Base-by-base conservation (phyloP, 805 yeast genomes). In the Torulaspora microellipsoides region DNA sequence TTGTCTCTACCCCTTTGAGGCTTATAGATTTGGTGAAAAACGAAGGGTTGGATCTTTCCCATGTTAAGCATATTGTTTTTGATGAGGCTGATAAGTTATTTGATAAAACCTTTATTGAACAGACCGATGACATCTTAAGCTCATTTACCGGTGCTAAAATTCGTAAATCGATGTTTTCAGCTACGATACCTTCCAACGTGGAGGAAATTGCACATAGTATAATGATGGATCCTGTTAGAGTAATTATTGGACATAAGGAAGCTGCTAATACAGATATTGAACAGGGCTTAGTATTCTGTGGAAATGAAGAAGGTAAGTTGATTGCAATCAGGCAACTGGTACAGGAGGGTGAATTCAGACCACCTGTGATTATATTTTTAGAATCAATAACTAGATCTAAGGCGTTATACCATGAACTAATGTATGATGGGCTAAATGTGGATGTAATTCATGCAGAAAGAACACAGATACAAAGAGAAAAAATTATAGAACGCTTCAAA, bases 31-130 rank as follows among this genome's bases (percentile, higher is more conserved):
- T 86, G 27, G 77, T 89, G 15, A 78, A 80, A 45, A 71, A 71
- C 39, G 85, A 76, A 31, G 70, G 75, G 9, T 62, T 86, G 15
- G 81, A 79, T 51, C 72, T 91, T 33, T 66, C 78, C 5, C 66
- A 69, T 20, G 87, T 91, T n/a, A 81, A 81, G 51, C 81, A 79
- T 58, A 68, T 93, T 37, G 77, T 93, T 15, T 80, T 93, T 53
- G 99, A 93, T 71, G 99, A 93, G 67, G 98, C 97, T 8, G 99
- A 93, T 71, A 84, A 86, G 56, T 70, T 93, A 46, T 86, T 93
- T 54, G 97, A 93, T 56, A 77, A 81, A 50, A 82, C 85, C 13
- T 93, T 93, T 55, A 78, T 88, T 11, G 87, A 83, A 53, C 99
- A 93, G 69, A 85, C 96, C 0, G 99, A 93, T 63, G 81, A 79